Evolutionary conservation across 331 rosid species (phyloP).

Genomic region (Rosa hybrid): DNA sequence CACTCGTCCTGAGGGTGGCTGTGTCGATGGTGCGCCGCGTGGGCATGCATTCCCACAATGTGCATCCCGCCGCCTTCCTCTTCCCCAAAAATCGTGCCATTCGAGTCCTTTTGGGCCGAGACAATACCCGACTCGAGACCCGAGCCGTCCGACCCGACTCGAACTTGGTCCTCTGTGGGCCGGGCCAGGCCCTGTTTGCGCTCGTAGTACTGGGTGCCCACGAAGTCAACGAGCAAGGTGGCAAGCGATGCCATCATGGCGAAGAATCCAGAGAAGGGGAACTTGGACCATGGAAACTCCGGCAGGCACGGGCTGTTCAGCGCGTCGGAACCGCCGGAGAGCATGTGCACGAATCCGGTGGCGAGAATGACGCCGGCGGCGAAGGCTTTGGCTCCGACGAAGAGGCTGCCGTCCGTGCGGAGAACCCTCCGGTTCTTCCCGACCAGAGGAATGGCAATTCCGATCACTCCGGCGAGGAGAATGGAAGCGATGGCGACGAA

Average conservation of each 20-base stretch:
- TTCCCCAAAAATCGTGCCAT: slow-evolving; percentile 72
- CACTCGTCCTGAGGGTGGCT: slow-evolving; percentile 69
- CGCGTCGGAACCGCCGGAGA: slow-evolving; percentile 54
- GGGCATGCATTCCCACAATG: slow-evolving; percentile 98
- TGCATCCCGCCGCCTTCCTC: slow-evolving; percentile 96
- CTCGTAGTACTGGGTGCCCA: slow-evolving; percentile 91
- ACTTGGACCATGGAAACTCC: slow-evolving; percentile 71
- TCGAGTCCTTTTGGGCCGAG: slow-evolving; percentile 28
- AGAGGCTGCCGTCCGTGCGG: slow-evolving; percentile 71
- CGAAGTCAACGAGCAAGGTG: slow-evolving; percentile 81
- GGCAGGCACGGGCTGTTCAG: slow-evolving; percentile 68
- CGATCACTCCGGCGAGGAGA: slow-evolving; percentile 60
- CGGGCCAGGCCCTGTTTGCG: slow-evolving; percentile 58
- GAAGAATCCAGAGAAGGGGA: slow-evolving; percentile 81
- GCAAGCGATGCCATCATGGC: slow-evolving; percentile 83
- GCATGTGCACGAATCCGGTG: slow-evolving; percentile 92
- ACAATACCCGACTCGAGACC: slow-evolving; percentile 29
- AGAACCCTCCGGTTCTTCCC: slow-evolving; percentile 62
- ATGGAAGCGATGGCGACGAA: slow-evolving; percentile 71
- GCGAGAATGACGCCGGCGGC: slow-evolving; percentile 96
- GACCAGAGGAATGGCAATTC: slow-evolving; percentile 72
- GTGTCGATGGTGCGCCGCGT: slow-evolving; percentile 84
- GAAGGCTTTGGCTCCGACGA: slow-evolving; percentile 78
- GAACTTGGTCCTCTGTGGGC: slow-evolving; percentile 29
- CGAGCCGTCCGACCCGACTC: slow-evolving; percentile 48